These are phyloP conservation scores for Dillenia turbinata DNA, from an alignment of 164 flowering plant species.

Conservation along the genomic window DNA sequence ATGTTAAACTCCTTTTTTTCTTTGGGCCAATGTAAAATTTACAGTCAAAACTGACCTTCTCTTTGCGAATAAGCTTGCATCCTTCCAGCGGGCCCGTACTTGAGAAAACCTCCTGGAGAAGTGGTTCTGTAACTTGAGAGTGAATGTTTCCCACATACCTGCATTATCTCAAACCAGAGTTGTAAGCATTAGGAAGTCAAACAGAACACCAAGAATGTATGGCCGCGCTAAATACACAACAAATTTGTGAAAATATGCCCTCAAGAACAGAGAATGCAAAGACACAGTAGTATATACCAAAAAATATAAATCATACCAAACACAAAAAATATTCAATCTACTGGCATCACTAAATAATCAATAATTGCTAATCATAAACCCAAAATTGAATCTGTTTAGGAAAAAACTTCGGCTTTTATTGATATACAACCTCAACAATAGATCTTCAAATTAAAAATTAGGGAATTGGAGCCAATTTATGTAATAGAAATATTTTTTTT, in stretches of 20 bases:
- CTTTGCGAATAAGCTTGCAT: slow-evolving; percentile 49
- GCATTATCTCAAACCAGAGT: slow-evolving; percentile 3
- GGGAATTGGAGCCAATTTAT: too few species aligned
- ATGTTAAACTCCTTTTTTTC: background rate
- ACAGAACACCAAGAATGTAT: background rate
- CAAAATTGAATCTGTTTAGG: too few species aligned
- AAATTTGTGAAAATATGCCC: background rate
- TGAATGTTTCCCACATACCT: slow-evolving; percentile 53
- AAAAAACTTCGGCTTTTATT: too few species aligned
- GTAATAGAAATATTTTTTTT: too few species aligned
- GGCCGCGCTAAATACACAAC: background rate
- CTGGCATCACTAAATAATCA: too few species aligned
- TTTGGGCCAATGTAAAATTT: background rate
- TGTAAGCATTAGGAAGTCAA: background rate
- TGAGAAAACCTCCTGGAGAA: slow-evolving; percentile 61
- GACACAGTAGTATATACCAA: background rate
- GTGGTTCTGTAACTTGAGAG: slow-evolving; percentile 48
- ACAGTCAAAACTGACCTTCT: slow-evolving; percentile 20
- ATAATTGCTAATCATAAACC: too few species aligned
- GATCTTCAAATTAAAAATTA: too few species aligned
- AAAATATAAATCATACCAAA: background rate
- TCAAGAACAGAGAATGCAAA: background rate
- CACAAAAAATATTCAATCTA: too few species aligned
- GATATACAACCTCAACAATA: too few species aligned
- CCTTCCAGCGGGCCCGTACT: slow-evolving; percentile 49